Base-by-base conservation (phyloP, 441 rosid genomes). In the Populus tomentosa region DNA sequence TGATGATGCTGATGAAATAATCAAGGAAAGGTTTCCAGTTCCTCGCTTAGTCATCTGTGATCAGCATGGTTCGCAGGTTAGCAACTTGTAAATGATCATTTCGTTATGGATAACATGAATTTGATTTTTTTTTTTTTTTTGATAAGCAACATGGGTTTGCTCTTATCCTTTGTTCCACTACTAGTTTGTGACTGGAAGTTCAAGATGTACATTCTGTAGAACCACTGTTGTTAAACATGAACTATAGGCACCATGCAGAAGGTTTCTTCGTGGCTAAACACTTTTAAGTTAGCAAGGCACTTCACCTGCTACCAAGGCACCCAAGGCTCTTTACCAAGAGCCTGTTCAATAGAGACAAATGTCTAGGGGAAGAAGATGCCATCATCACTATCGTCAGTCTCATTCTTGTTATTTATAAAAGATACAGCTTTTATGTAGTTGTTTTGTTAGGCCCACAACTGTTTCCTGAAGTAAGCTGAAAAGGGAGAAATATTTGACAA, bases 61-160 rank as follows among this genome's bases (percentile, higher is more conserved):
- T 86, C 99, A 95, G 84, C 90, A 93, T 80, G 96, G 98, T 74
- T 95, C 99, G 50, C 99, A 93, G 99, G 98, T 93, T 71, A 61
- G 86, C 77, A 67, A 1, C 62, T 67, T 21, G 50, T 14, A 30
- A 35, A 72, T 70, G n/a, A 36, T 36, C 35, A 8, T 77, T 70
- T 3, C 3, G 13, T 18, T 77, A 36, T 61, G 64, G 50, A 2
- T 11, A 63, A 20, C 67, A 72, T 40, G 6, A 23, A 46, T 50
- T 33, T 56, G 53, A 56, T n/a, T n/a, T 1, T 53, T 53, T 11
- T 10, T 4, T 24, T 14, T 11, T 20, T 67, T 68, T 30, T 16
- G 46, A 16, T 32, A 32, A 33, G 42, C 62, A 56, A 20, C 62
- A 6, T 20, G 1, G 62, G 23, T 56, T 56, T 56, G 62, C 62